phyloP scores from a whole-genome alignment of 2,329 filamentous ascomycete species.

The Curvularia spicifera region DNA sequence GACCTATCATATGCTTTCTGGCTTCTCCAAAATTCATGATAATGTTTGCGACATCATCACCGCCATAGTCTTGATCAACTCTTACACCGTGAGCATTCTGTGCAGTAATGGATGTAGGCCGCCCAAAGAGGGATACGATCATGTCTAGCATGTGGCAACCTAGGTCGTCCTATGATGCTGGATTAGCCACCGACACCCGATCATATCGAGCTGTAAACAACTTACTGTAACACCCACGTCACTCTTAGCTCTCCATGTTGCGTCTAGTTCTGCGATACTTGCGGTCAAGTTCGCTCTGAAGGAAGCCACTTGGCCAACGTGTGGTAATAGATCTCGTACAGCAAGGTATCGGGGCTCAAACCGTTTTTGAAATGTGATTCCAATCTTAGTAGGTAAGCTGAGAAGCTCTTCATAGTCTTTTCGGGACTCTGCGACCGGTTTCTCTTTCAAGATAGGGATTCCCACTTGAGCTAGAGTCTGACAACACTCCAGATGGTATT shows the following conservation, averaged over 20 bases:
- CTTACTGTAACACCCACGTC: not conserved
- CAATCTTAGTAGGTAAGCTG: not conserved
- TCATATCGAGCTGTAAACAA: too few species aligned
- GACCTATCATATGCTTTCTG: not conserved
- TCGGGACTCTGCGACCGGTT: not conserved
- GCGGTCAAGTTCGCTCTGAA: too few species aligned
- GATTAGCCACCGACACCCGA: not conserved
- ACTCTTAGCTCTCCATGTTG: not conserved
- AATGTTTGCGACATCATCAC: not conserved
- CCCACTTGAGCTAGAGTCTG: not conserved
- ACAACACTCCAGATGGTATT: not conserved
- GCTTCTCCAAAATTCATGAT: not conserved
- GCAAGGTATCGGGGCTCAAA: not conserved
- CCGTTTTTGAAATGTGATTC: not conserved
- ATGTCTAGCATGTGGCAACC: not conserved
- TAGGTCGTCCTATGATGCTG: not conserved
- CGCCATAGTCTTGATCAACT: not conserved
- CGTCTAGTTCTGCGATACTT: not conserved
- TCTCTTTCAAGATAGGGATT: not conserved
- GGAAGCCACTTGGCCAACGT: too few species aligned
- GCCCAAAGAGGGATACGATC: not conserved
- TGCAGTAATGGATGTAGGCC: not conserved
- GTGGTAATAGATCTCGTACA: too few species aligned
- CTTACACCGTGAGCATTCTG: too few species aligned
- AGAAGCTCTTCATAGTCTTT: not conserved